Base-by-base conservation (phyloP, 2,329 filamentous ascomycete species). In the Zasmidium citrigriseum region DNA sequence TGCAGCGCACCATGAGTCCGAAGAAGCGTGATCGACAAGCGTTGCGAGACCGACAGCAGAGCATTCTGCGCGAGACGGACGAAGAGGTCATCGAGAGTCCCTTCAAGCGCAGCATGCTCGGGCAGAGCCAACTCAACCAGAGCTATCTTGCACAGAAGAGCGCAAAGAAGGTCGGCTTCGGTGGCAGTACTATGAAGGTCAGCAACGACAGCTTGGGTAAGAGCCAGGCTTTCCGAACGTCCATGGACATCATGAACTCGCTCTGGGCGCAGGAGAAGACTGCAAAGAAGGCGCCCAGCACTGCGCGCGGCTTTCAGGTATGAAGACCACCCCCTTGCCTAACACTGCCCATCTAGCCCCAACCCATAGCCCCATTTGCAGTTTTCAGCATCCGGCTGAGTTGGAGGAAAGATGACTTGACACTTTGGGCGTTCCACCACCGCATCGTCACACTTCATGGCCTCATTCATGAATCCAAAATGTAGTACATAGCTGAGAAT, bases 211-310 rank as follows among this genome's bases (percentile, higher is more conserved):
- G 61, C 18, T 53, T 71, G 5, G 62, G 64, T 22, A 67, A 67
- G 58, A 72, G 68, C 46, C 85, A 85, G 64, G 88, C 89, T 0
- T 93, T 96, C 75, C 84, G 87, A 20, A 96, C 89, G 20, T 93
- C 90, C 70, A 96, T 98, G 77, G 95, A 97, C 78, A 80, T 97
- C 73, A 97, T 96, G 91, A 93, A 96, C 73, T 96, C 91, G 49
- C 80, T 97, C 56, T 97, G 96, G 76, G 89, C 90, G 73, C 85
- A 89, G 75, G 86, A 76, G 61, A 86, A 84, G 78, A 82, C 82
- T 63, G 76, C 68, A 83, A 75, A 70, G 52, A 64, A 59, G 46
- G 49, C 59, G 12, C 46, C 53, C 20, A 59, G 59, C 20, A 59
- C 54, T 20, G 55, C 52, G 11, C 65, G 63, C 54, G 68, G 66